Base-by-base conservation (phyloP, 2,329 filamentous ascomycete genomes). In the Aspergillus cejpii region DNA sequence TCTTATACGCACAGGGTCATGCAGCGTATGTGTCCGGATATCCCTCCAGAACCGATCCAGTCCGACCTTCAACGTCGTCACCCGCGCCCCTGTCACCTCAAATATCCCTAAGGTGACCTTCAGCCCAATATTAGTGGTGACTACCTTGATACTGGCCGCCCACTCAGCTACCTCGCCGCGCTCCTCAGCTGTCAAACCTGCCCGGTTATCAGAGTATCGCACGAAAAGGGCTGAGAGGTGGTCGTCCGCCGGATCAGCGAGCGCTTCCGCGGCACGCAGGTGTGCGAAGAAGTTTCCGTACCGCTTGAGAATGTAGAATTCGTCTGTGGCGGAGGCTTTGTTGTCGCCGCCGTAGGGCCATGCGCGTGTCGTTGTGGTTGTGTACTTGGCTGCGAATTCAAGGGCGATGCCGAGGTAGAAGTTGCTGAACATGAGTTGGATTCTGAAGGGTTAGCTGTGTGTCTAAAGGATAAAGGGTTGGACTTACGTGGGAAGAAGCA, bases 1-100 rank as follows among this genome's bases (percentile, higher is more conserved):
- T 80, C 71, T 84, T 84, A 55, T 83, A 84, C 19, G 80, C 77
- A 84, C 79, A 0, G 80, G 81, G 60, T 84, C 81, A 63, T 84
- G 81, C 54, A 85, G 60, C 0, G 74, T 77, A 62, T 85, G 81
- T 3, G 80, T 83, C 4, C 81, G 63, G n/a, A 84, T 66, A 55
- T 85, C 80, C 37, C 81, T 70, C 79, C 79, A 84, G 61, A 80
- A 84, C 1, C 80, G 67, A 65, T 84, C 81, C 46, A 85, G 62
- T 0, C 79, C 79, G 1, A 80, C 74, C 52, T 75, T 81, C 43
- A 67, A 66, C 0, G 74, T 72, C 0, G 80, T 84, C 0, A 79
- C 72, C 48, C 76, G 74, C 0, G 79, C 71, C 0, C 78, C 81
- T 0, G 80, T 80, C 4, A 82, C 76, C 58, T 85, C 81, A 54